phyloP scores from a whole-genome alignment of 306 rosid genomes.

The Acacia crassicarpa region DNA sequence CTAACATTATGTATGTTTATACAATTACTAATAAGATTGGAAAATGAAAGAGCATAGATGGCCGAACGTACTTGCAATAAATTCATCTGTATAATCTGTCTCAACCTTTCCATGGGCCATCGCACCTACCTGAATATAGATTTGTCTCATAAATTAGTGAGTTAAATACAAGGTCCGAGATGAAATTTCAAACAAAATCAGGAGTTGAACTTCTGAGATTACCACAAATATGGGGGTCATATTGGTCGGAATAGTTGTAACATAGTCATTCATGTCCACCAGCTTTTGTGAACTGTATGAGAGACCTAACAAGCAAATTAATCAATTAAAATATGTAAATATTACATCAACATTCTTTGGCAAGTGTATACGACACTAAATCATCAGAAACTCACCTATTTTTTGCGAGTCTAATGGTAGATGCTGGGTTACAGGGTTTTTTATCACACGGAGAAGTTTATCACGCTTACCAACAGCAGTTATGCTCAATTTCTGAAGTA shows the following conservation, averaged over 20 bases:
- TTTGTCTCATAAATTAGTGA: background rate
- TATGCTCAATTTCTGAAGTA: slow-evolving; percentile 83
- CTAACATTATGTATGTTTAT: background rate
- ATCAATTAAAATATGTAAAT: background rate
- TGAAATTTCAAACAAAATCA: background rate
- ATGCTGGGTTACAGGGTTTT: slow-evolving; percentile 84
- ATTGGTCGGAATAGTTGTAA: slow-evolving; percentile 33
- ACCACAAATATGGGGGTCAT: slow-evolving; percentile 82
- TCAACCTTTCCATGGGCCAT: slow-evolving; percentile 91
- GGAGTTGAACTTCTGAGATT: slow-evolving; percentile 25
- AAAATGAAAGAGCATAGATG: background rate
- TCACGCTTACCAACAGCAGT: slow-evolving; percentile 75
- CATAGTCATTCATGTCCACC: slow-evolving; percentile 52
- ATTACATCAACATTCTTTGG: background rate
- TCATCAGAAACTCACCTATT: slow-evolving; percentile 54
- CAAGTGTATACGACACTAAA: background rate
- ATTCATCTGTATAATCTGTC: slow-evolving; percentile 72
- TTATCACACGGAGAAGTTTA: slow-evolving; percentile 71
- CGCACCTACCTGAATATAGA: slow-evolving; percentile 79
- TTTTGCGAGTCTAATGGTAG: slow-evolving; percentile 67
- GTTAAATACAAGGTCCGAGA: background rate
- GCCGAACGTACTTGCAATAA: slow-evolving; percentile 61
- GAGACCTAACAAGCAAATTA: slow-evolving; percentile 47
- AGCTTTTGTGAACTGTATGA: slow-evolving; percentile 74
- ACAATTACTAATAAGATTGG: background rate